Evolutionary conservation across 2,329 filamentous ascomycete genomes (phyloP), one percentile per base, ranked within the genome.

Genomic region (Dactylonectria estremocensis): DNA sequence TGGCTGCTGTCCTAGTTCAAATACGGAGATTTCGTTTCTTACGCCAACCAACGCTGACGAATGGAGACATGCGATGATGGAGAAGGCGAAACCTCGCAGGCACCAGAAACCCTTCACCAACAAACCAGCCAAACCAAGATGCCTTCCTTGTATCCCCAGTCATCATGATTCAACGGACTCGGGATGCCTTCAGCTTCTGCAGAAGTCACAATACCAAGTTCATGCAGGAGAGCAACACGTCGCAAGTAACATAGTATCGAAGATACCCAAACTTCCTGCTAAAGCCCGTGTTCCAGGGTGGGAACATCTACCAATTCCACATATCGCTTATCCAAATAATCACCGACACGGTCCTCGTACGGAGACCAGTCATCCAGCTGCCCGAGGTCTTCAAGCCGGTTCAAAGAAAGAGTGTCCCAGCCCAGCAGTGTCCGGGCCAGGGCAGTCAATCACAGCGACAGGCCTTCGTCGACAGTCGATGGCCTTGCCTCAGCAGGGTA

Each of bases 41-140:
- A 59, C 69, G 1, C 68, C 75, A 3, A 71, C 74, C 31, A 72
- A 74, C 35, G 76, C 78, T 69, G 75, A 79, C 57, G 77, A 80
- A 31, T 80, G 78, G 77, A 78, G 78, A 61, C 74, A 76, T 57
- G 76, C 79, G 7, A 73, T 81, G 35, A 76, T 80, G 35, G 78
- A 81, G 13, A 75, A 80, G 49, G 69, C 69, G 16, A 73, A 77
- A 5, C 46, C 61, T 28, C 69, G 70, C 52, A 76, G 70, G 13
- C 69, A 71, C 22, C 75, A 64, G 53, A 56, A 67, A n/a, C 49
- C 64, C 16, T 40, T 59, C 2, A 62, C 58, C 10, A 65, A 70
- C 20, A 69, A 68, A n/a, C 10, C 20, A 8, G 13, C 46, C 16
- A 45, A 46, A 31, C 33, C 37, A 49, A 53, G 60, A 43, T 82